Base-by-base conservation (phyloP, 495 filamentous ascomycete species). In the Hyaloscypha hepaticicola region DNA sequence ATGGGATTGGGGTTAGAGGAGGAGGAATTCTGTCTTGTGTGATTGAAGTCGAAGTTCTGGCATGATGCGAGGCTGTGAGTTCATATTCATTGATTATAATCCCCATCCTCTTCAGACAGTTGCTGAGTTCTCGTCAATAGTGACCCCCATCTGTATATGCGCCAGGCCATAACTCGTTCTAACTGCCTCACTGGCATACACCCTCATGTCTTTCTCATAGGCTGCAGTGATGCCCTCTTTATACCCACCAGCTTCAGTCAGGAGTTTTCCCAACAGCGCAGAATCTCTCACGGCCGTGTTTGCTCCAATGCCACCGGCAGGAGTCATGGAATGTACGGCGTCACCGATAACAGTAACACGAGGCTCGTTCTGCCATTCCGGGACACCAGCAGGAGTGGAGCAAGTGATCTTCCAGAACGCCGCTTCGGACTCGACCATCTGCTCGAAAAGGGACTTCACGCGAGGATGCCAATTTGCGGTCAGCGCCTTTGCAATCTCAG, bases 301-400 rank as follows among this genome's bases (percentile, higher is more conserved):
- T 14, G 82, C 84, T 1, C 85, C 85, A 58, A 82, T 80, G 2
- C 84, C 85, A 0, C 81, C 83, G 0, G 84, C 84, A 5, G 86
- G 86, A 5, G 85, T 86, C 84, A 87, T 87, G 16, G 77, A 77
- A 69, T 88, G 86, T 26, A 76, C 82, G 0, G 85, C 83, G 65
- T 88, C 85, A 0, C 85, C 86, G 16, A 87, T 80, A 8, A 87
- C 73, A 0, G 85, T 86, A n/a, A 87, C 83, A 8, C 81, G 75
- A 3, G 74, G 71, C 33, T 82, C 75, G 51, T 81, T 83, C 7
- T 57, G 48, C 81, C 81, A 85, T 61, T 80, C 77, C 0, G 77
- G 78, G 11, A 83, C 80, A 6, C 80, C 80, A 11, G 66, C 68
- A 25, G 81, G 82, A 12, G 72, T 77, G 19, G 81, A 83, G 68